Evolutionary conservation across 2,329 filamentous ascomycete species (phyloP).

Genomic region (Pestalotiopsis sp.): DNA sequence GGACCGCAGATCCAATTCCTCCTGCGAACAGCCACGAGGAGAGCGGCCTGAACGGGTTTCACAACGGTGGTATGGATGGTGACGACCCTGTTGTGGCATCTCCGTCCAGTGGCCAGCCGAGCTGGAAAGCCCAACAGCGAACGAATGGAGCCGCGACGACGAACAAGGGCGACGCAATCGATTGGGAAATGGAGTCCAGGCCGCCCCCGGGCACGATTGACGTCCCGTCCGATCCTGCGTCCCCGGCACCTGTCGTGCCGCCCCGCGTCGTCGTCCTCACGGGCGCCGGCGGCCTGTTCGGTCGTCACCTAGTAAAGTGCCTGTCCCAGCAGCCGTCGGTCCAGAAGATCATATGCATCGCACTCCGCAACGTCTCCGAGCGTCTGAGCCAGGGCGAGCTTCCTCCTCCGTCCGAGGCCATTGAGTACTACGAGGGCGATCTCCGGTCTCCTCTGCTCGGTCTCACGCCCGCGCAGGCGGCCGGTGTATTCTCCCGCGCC

Average conservation of each 20-base stretch:
- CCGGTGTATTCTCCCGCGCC: neutral
- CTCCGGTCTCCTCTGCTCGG: neutral
- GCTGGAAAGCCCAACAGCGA: neutral
- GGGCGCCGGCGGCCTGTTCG: neutral
- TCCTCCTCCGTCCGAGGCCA: neutral
- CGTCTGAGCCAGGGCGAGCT: neutral
- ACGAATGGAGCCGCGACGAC: neutral
- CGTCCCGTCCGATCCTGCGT: neutral
- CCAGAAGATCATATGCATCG: neutral
- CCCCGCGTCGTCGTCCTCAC: constrained; percentile 3
- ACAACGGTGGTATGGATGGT: neutral
- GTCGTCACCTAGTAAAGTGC: neutral
- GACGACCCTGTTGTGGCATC: neutral
- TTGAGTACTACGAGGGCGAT: constrained; percentile 2
- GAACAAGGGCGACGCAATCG: neutral
- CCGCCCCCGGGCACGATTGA: neutral
- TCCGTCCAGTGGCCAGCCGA: neutral
- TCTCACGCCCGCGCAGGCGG: neutral
- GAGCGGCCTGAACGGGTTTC: neutral
- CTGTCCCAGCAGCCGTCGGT: neutral
- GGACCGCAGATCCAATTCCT: neutral
- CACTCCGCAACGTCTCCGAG: neutral
- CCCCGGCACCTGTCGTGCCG: neutral
- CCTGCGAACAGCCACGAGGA: neutral
- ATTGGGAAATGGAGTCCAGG: constrained; percentile 2